phyloP scores from a whole-genome alignment of 2,329 filamentous ascomycete genomes.

The Pestalotiopsis sp. region DNA sequence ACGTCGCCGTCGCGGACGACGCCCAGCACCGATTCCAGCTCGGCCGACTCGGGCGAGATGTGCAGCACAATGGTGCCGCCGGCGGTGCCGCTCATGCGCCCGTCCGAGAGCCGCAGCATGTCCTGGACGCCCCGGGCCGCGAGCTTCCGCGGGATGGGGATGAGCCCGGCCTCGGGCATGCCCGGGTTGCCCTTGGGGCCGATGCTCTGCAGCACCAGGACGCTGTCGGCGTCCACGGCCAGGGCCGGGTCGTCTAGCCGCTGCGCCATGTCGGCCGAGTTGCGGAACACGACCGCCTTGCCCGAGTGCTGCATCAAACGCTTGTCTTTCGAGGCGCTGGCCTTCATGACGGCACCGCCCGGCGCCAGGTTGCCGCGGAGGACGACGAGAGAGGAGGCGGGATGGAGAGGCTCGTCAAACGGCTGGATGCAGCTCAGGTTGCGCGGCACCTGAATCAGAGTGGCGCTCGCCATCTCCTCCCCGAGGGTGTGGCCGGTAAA shows the following conservation, averaged over 20 bases:
- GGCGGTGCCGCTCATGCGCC: slow-evolving; percentile 82
- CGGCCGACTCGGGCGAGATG: slow-evolving; percentile 81
- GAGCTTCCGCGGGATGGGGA: slow-evolving; percentile 73
- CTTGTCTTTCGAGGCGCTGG: slow-evolving; percentile 82
- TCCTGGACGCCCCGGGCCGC: slow-evolving; percentile 77
- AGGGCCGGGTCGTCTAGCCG: slow-evolving; percentile 63
- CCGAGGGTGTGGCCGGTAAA: slow-evolving; percentile 84
- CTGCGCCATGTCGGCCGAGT: slow-evolving; percentile 74
- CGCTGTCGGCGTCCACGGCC: slow-evolving; percentile 61
- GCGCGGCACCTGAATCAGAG: slow-evolving; percentile 54
- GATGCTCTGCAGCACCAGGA: slow-evolving; percentile 85
- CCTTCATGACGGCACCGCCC: slow-evolving; percentile 84
- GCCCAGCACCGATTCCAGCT: slow-evolving; percentile 76
- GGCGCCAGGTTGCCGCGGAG: slow-evolving; percentile 83
- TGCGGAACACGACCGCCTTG: slow-evolving; percentile 66
- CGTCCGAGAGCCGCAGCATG: slow-evolving; percentile 84
- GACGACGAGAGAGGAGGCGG: slow-evolving; percentile 79
- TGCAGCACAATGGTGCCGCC: slow-evolving; percentile 92
- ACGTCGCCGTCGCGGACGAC: slow-evolving; percentile 76
- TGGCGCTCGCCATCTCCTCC: slow-evolving; percentile 73
- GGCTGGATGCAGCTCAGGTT: slow-evolving; percentile 62
- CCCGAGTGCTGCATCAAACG: slow-evolving; percentile 50
- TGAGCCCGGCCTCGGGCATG: slow-evolving; percentile 81
- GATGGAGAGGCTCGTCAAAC: slow-evolving; percentile 67
- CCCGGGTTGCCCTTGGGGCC: slow-evolving; percentile 88